Conservation (phyloP, 2,329 filamentous ascomycete species). For the Hortaea sp. region DNA sequence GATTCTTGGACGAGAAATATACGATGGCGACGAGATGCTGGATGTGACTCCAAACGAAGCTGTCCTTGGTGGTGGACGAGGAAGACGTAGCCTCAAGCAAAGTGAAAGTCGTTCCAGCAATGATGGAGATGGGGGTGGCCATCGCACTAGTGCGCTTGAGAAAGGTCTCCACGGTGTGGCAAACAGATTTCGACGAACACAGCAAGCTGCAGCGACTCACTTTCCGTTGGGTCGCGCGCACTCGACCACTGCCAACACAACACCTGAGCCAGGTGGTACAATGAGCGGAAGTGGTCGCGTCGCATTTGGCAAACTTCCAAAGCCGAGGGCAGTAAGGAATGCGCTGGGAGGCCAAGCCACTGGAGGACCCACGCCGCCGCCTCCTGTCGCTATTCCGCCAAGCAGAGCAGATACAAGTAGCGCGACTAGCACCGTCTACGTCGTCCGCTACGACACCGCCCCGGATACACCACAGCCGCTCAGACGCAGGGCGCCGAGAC, state of each 20-base stretch:
- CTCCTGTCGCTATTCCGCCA: conserved; percentile 43
- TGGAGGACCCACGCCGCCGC: conserved; percentile 31
- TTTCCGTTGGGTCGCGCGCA: conserved; percentile 25
- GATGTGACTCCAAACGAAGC: conserved; percentile 54
- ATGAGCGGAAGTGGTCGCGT: conserved; percentile 8
- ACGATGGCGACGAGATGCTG: conserved; percentile 89
- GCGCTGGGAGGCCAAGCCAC: not conserved
- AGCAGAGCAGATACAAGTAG: conserved; percentile 53
- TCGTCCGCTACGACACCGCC: conserved; percentile 50
- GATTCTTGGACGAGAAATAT: conserved; percentile 80
- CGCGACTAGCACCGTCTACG: conserved; percentile 54
- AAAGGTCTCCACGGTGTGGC: conserved; percentile 16
- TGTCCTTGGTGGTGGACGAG: conserved; percentile 31
- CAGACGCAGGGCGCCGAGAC: conserved; percentile 12
- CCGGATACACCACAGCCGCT: conserved; percentile 34
- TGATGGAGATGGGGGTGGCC: conserved; percentile 15
- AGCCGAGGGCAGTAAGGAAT: conserved; percentile 1
- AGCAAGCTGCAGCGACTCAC: conserved; percentile 17
- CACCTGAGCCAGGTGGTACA: conserved; percentile 6
- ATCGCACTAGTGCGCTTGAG: conserved; percentile 17
- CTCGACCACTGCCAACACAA: conserved; percentile 12
- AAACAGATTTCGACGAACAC: conserved; percentile 16
- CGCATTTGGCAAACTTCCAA: conserved; percentile 12
- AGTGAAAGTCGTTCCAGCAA: conserved; percentile 19
- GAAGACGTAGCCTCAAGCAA: conserved; percentile 7